Evolutionary conservation across 495 filamentous ascomycete genomes (phyloP).

Genomic region (Talaromyces stipitatus): DNA sequence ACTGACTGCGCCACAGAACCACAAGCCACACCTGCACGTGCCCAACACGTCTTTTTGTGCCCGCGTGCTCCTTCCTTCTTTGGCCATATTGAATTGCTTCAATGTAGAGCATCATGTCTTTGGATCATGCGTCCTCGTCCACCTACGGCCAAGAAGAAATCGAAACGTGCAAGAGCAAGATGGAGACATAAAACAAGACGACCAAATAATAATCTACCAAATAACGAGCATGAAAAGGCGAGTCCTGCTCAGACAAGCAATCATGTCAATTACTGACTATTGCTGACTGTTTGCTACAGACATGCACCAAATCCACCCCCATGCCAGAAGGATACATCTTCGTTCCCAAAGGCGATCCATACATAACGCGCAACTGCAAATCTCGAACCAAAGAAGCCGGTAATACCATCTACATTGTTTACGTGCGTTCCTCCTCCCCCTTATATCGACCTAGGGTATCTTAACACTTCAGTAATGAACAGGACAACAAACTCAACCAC

Average conservation of each 20-base stretch:
- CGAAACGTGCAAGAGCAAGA: too few species aligned
- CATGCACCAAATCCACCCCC: conserved; percentile 17
- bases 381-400: conserved; percentile 33
- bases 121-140: not conserved
- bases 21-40: not conserved
- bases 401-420: conserved; percentile 35
- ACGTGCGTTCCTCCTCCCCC: conserved; percentile 17
- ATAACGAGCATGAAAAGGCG: not conserved
- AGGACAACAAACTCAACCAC: conserved; percentile 27
- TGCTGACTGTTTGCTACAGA: conserved; percentile 14
- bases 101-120: too few species aligned
- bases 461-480: not conserved
- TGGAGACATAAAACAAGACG: not conserved
- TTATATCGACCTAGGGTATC: conserved; percentile 3
- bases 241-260: not conserved
- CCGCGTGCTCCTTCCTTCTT: not conserved
- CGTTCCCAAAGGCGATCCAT: conserved; percentile 43
- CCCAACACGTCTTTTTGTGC: not conserved
- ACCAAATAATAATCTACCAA: not conserved
- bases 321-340: conserved; percentile 34
- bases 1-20: not conserved
- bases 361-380: conserved; percentile 44
- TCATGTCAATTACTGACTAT: not conserved
- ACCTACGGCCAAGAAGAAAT: not conserved
- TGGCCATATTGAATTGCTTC: not conserved